A percentile compares a stretch with the other conserved stretches of the same genome.
Conservation (phyloP, 2,329 filamentous ascomycete genomes). For the Fusarium sp. region DNA sequence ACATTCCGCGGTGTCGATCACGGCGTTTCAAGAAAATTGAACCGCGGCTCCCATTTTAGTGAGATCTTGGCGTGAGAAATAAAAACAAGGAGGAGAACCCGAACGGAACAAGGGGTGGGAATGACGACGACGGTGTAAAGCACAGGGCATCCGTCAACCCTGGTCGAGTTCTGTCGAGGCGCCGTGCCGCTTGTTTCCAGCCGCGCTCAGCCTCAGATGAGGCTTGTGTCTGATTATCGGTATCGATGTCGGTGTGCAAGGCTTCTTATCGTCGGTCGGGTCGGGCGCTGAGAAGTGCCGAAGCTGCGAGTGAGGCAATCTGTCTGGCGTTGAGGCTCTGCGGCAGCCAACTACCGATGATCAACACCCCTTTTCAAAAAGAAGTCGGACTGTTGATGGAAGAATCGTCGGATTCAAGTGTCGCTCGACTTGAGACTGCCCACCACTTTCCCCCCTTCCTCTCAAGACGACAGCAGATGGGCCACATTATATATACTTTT, state of each 20-base stretch:
- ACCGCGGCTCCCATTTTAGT: background rate
- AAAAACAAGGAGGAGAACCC: background rate
- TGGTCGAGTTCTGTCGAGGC: background rate
- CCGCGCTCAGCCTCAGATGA: background rate
- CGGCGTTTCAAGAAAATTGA: background rate
- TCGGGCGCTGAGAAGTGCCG: constrained; percentile 11
- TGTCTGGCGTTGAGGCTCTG: constrained; percentile 37
- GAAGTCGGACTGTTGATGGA: background rate
- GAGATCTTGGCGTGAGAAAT: background rate
- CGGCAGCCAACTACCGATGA: constrained; percentile 29
- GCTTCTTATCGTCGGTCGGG: constrained; percentile 25
- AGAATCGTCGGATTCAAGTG: constrained; percentile 3
- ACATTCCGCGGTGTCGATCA: background rate
- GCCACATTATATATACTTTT: constrained; percentile 38
- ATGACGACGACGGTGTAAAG: background rate
- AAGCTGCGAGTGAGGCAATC: constrained; percentile 7
- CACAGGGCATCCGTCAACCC: background rate
- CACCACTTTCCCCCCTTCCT: background rate
- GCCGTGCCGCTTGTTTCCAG: background rate
- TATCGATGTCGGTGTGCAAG: background rate
- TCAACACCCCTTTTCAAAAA: constrained; percentile 2
- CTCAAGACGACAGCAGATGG: constrained; percentile 6
- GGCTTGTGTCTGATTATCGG: background rate
- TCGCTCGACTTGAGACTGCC: constrained; percentile 6
- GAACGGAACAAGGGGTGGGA: background rate